Percentiles rank a stretch among this genome's conserved stretches.
Conservation (phyloP, 768 basidiomycete species). For the Gautieria morchelliformis region DNA sequence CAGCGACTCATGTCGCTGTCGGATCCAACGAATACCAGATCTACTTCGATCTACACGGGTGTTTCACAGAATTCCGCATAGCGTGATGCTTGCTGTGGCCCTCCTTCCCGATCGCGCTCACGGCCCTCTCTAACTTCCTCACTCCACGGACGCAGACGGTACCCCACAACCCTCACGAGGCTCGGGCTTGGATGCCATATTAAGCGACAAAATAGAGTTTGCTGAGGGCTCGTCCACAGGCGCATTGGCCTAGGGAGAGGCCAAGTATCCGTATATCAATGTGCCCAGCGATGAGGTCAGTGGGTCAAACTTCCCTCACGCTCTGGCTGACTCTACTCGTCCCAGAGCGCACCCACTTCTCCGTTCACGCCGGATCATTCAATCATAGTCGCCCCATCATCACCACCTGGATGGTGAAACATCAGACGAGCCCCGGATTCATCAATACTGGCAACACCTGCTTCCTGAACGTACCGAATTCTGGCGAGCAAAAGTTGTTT, state of each 20-base stretch:
- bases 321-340: background rate
- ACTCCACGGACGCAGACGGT: constrained; percentile 31
- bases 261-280: constrained; percentile 78
- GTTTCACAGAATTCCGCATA: background rate
- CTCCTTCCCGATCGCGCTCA: background rate
- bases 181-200: constrained; percentile 27
- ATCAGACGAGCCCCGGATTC: constrained; percentile 50
- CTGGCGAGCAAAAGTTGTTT: too few species aligned
- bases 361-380: constrained; percentile 22
- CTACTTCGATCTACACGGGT: background rate
- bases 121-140: background rate
- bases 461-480: too few species aligned
- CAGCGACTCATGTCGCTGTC: too few species aligned
- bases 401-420: constrained; percentile 47
- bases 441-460: constrained; percentile 90
- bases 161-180: constrained; percentile 70
- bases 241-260: constrained; percentile 56
- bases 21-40: too few species aligned
- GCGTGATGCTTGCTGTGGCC: constrained; percentile 10
- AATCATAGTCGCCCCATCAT: constrained; percentile 45
- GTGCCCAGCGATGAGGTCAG: constrained; percentile 28
- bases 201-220: constrained; percentile 47
- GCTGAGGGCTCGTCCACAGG: constrained; percentile 79
- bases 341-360: constrained; percentile 18
- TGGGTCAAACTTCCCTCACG: background rate